phyloP scores from a whole-genome alignment of 164 flowering plant species.

The Stephania cephalantha region DNA sequence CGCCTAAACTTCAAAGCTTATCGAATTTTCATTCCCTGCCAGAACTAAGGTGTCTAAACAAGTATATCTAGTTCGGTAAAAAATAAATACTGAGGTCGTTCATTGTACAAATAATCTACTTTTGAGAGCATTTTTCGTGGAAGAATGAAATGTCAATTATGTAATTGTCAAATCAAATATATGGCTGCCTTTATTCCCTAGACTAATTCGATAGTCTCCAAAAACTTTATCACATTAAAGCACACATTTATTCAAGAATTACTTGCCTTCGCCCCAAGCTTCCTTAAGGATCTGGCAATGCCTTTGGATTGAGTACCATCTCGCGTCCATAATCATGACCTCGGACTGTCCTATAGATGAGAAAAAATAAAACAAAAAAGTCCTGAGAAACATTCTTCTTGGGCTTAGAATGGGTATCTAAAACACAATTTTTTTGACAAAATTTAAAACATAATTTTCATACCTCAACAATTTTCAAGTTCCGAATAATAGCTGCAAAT shows the following conservation, averaged over 20 bases:
- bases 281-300: constrained; percentile 85
- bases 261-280: constrained; percentile 79
- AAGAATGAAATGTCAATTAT: neutral
- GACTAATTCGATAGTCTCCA: neutral
- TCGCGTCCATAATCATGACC: constrained; percentile 85
- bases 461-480: constrained; percentile 77
- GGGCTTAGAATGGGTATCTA: neutral
- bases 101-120: neutral
- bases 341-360: constrained; percentile 72
- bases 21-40: no score
- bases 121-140: neutral
- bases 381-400: constrained; percentile 16
- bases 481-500: constrained; percentile 63
- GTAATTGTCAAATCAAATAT: neutral
- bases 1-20: no score
- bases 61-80: no score
- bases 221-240: neutral
- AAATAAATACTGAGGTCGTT: no score
- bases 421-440: neutral
- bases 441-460: constrained; percentile 14
- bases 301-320: constrained; percentile 83
- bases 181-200: neutral
- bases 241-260: neutral
- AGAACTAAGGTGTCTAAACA: no score
- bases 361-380: constrained; percentile 18